A percentile compares a stretch with the other conserved stretches of the same genome.
Evolutionary conservation across 306 rosid species (phyloP).

Genomic region (Prunus armeniaca): DNA sequence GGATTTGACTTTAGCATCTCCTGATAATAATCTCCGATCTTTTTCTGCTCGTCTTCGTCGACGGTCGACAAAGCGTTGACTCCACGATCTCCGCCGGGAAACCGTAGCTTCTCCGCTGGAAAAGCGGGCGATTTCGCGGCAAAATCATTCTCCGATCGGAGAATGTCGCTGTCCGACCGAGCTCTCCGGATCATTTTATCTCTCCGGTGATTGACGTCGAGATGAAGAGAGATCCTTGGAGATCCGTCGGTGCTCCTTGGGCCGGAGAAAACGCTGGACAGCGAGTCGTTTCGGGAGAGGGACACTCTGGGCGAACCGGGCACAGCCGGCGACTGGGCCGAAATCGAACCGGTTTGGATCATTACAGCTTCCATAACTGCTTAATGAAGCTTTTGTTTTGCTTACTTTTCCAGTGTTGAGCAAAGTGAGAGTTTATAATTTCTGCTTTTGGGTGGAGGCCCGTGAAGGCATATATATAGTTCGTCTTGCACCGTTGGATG

Average conservation of each 20-base stretch:
- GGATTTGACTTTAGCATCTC: slow-evolving; percentile 71
- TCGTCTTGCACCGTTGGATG: slow-evolving; percentile 20
- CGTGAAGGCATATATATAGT: background rate
- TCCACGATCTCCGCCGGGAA: slow-evolving; percentile 21
- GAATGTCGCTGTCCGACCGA: slow-evolving; percentile 31
- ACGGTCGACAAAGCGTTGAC: slow-evolving; percentile 8
- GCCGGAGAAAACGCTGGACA: slow-evolving; percentile 24
- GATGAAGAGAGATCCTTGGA: slow-evolving; percentile 45
- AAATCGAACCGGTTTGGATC: slow-evolving; percentile 56
- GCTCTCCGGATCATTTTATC: slow-evolving; percentile 32
- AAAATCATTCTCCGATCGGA: slow-evolving; percentile 8
- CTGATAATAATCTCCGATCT: slow-evolving; percentile 65
- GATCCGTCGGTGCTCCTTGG: slow-evolving; percentile 24
- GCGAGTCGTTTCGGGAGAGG: slow-evolving; percentile 35
- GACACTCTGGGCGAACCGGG: slow-evolving; percentile 32
- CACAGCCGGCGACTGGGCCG: slow-evolving; percentile 24
- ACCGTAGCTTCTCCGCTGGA: slow-evolving; percentile 24
- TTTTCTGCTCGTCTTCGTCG: slow-evolving; percentile 39
- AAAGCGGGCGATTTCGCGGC: slow-evolving; percentile 26
- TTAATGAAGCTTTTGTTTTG: background rate
- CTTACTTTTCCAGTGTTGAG: background rate
- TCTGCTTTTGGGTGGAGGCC: background rate
- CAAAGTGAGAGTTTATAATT: background rate
- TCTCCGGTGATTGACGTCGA: slow-evolving; percentile 19
- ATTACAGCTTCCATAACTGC: slow-evolving; percentile 47